Percentiles rank a stretch among this genome's conserved stretches.
Conservation (phyloP, 2,329 filamentous ascomycete genomes). For the Claviceps maximensis region DNA sequence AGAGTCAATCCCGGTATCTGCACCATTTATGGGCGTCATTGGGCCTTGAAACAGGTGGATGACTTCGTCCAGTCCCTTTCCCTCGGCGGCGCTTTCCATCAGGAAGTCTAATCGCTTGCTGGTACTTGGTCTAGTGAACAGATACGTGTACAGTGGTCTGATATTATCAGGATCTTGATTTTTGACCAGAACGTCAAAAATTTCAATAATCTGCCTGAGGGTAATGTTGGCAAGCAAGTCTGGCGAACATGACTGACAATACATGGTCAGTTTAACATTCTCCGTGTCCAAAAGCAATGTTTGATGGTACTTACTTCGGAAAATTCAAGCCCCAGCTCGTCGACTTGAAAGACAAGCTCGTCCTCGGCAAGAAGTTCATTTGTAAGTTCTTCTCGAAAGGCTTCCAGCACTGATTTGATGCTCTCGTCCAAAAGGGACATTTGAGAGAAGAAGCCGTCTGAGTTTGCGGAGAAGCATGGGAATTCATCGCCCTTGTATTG, state of each 20-base stretch:
- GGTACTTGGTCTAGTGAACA: slow-evolving; percentile 27
- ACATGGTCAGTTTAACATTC: slow-evolving; percentile 13
- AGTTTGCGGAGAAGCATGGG: slow-evolving; percentile 23
- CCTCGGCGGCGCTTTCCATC: slow-evolving; percentile 27
- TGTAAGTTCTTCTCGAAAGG: slow-evolving; percentile 31
- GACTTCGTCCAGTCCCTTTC: slow-evolving; percentile 28
- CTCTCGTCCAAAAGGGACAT: slow-evolving; percentile 27
- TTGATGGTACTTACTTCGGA: slow-evolving; percentile 29
- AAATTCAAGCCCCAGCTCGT: slow-evolving; percentile 40
- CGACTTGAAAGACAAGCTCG: slow-evolving; percentile 37
- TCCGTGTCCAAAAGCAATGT: neutral
- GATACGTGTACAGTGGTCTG: slow-evolving; percentile 27
- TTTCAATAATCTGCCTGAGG: slow-evolving; percentile 27
- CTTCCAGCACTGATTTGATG: slow-evolving; percentile 30
- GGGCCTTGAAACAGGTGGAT: slow-evolving; percentile 24
- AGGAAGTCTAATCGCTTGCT: slow-evolving; percentile 26
- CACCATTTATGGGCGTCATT: neutral
- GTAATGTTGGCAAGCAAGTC: slow-evolving; percentile 24
- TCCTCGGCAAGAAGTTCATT: slow-evolving; percentile 32
- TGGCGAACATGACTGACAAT: slow-evolving; percentile 20
- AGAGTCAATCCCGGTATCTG: neutral
- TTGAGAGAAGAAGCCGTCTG: slow-evolving; percentile 32
- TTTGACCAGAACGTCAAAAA: slow-evolving; percentile 29
- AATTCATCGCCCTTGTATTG: slow-evolving; percentile 31
- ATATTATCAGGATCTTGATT: slow-evolving; percentile 28